These are phyloP conservation scores for Crassisporium funariophilum DNA, from an alignment of 768 basidiomycete species.

Conservation along the genomic window DNA sequence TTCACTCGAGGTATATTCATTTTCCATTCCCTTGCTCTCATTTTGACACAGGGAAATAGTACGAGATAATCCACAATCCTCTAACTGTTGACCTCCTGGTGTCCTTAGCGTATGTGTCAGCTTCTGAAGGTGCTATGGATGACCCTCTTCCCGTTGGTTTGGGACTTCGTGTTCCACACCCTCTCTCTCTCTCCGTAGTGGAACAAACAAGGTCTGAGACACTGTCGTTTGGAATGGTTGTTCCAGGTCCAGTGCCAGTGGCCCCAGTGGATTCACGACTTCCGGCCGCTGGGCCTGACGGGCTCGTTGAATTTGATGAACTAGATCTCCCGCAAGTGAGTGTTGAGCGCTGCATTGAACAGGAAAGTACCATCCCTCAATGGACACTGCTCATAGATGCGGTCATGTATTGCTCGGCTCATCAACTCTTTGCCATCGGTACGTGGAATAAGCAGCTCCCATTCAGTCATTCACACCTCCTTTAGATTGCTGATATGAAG, in stretches of 20 bases:
- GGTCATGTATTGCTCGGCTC: slow-evolving; percentile 41
- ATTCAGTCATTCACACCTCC: not conserved
- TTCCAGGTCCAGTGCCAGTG: not conserved
- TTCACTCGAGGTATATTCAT: slow-evolving; percentile 59
- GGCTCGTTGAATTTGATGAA: slow-evolving; percentile 55
- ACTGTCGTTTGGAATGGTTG: not conserved
- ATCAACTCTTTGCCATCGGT: slow-evolving; percentile 54
- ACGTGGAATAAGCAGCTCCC: slow-evolving; percentile 19
- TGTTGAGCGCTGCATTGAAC: not conserved
- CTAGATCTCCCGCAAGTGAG: slow-evolving; percentile 39
- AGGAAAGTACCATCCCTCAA: not conserved
- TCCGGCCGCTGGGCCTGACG: no score
- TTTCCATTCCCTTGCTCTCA: not conserved
- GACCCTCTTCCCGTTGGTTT: slow-evolving; percentile 64
- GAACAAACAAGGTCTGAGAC: no score
- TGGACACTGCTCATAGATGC: no score
- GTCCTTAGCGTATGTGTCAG: slow-evolving; percentile 60
- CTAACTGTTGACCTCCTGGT: slow-evolving; percentile 69
- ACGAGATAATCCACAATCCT: slow-evolving; percentile 69
- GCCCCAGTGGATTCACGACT: not conserved
- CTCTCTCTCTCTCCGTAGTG: no score
- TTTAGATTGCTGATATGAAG: slow-evolving; percentile 59
- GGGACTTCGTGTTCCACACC: slow-evolving; percentile 54
- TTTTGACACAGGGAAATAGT: slow-evolving; percentile 36
- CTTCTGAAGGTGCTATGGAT: slow-evolving; percentile 52